Conservation (phyloP, 2,329 filamentous ascomycete species). For the Lachnellula suecica region DNA sequence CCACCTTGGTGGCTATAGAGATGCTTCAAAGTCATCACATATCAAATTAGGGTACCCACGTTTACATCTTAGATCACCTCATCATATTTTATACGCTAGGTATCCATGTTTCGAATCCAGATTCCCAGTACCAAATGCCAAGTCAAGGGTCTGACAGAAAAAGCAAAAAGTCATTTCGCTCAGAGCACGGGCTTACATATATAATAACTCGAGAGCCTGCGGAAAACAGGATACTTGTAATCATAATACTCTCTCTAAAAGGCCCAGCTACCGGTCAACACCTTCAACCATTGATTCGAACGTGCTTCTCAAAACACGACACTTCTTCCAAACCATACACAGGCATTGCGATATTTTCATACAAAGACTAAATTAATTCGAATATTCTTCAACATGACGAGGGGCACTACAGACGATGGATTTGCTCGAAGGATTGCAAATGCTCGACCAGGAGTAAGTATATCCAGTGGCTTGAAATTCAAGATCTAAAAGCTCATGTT, state of each 20-base stretch:
- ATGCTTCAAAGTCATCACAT: too few relatives aligned
- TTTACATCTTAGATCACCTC: too few relatives aligned
- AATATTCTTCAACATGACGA: conserved; percentile 11
- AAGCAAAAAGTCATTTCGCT: conserved; percentile 20
- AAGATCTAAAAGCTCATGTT: neutral
- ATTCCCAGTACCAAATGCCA: conserved; percentile 4
- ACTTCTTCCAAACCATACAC: too few relatives aligned
- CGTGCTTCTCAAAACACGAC: too few relatives aligned
- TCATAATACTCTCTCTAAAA: too few relatives aligned
- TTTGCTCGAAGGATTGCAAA: conserved; percentile 17
- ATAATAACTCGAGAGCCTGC: conserved; percentile 10
- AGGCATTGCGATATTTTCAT: too few relatives aligned
- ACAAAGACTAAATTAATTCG: too few relatives aligned
- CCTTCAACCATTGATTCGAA: neutral
- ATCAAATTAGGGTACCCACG: too few relatives aligned
- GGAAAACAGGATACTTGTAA: neutral
- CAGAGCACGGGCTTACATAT: conserved; percentile 10
- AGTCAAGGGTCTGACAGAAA: conserved; percentile 9
- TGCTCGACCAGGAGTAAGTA: conserved; percentile 19
- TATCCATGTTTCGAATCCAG: conserved; percentile 6
- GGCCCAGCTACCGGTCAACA: neutral
- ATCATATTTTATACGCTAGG: conserved; percentile 4
- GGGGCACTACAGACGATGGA: conserved; percentile 13
- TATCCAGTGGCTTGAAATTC: neutral
- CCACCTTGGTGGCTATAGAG: too few relatives aligned